Base-by-base conservation (phyloP, 805 yeast species). In the Metschnikowia santaceciliae region DNA sequence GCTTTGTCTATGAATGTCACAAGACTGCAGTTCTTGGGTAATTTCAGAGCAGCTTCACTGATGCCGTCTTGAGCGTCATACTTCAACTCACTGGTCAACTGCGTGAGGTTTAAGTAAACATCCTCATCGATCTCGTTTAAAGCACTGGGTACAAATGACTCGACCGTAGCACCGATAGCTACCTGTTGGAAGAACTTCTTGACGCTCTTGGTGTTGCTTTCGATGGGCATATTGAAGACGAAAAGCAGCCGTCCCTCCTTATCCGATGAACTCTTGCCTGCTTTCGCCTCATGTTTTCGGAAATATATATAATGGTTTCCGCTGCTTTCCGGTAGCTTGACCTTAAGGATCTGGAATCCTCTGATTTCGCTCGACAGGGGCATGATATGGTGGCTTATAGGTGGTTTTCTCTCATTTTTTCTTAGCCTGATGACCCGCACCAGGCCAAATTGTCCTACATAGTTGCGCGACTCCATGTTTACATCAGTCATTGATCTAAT, bases 21-120 rank as follows among this genome's bases (percentile, higher is more conserved):
- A 6, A 89, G 71, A 0, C 88, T 92, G 55, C 91, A 83, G 52
- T 86, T 83, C 59, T 82, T 80, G 40, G 95, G 95, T 37, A 86
- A 71, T 56, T 75, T 81, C 49, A 76, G 58, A 2, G 68, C 66
- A 11, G 61, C 62, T 22, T 54, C 66, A 19, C 55, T 59, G 11
- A 58, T 57, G 14, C 62, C 63, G 32, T 58, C 61, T 6, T 49
- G 59, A 14, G 42, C 48, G 15, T 50, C 54, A 46, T 76, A 68
- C 59, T 75, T 74, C 49, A 79, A 61, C 50, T 83, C 86, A 13
- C 84, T 79, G 0, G 90, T 83, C 48, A 86, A 70, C 51, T 75
- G 74, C 1, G 84, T 74, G 47, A 87, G 66, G 61, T 84, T 62
- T 57, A 61, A 61, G 59, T 75, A 78, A 38, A 68, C 62, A 42